Conservation (phyloP, 495 filamentous ascomycete species). For the Amphirosellinia nigrospora region DNA sequence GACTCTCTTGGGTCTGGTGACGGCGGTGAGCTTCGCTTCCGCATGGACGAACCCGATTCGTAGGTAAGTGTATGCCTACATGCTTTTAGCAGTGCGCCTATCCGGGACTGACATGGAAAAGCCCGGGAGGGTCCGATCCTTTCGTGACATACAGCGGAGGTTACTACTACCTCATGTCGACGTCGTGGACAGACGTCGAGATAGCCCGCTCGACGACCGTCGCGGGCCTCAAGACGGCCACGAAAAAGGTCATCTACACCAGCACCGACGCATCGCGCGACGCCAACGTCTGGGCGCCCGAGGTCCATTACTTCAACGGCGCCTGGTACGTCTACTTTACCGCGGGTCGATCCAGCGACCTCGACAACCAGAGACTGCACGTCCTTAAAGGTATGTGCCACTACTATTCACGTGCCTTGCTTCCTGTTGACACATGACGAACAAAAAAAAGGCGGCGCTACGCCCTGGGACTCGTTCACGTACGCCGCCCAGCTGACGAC, state of each 20-base stretch:
- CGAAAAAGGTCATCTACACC: constrained; percentile 56
- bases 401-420: neutral
- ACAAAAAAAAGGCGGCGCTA: constrained; percentile 42
- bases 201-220: constrained; percentile 57
- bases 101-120: constrained; percentile 8
- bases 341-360: constrained; percentile 35
- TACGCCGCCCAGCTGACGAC: constrained; percentile 45
- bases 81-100: neutral
- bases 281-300: constrained; percentile 64
- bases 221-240: constrained; percentile 52
- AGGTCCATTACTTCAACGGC: constrained; percentile 55
- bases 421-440: constrained; percentile 23
- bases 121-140: constrained; percentile 49
- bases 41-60: constrained; percentile 45
- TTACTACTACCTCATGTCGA: constrained; percentile 60
- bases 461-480: constrained; percentile 47
- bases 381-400: constrained; percentile 41
- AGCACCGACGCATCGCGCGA: constrained; percentile 45
- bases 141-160: constrained; percentile 55
- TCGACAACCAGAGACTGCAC: constrained; percentile 45
- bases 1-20: constrained; percentile 10
- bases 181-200: constrained; percentile 56
- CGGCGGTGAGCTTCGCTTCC: constrained; percentile 30
- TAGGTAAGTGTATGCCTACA: neutral
- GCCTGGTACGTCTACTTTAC: constrained; percentile 57